Evolutionary conservation across 75 land plant genomes (phyloP).

Genomic region (Pinus albicaulis): DNA sequence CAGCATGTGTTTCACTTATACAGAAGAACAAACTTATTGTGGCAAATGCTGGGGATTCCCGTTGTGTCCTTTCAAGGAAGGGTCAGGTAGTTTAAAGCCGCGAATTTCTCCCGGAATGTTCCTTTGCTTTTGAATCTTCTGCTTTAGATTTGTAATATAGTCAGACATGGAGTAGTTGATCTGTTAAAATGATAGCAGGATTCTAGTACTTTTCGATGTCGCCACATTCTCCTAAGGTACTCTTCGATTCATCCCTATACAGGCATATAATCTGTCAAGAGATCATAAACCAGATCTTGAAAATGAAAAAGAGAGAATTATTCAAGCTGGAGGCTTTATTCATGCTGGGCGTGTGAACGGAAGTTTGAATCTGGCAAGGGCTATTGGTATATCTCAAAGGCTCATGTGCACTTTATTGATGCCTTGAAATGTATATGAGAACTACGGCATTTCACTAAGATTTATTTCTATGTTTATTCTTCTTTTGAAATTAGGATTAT

Average conservation of each 20-base stretch:
- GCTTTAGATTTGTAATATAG: not conserved
- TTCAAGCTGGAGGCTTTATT: conserved; percentile 36
- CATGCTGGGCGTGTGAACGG: conserved; percentile 41
- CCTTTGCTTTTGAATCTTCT: not conserved
- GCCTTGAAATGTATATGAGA: not conserved
- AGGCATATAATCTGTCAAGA: conserved; percentile 35
- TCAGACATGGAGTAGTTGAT: not conserved
- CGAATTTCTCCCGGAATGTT: not conserved
- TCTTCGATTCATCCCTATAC: not conserved
- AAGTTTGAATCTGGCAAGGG: conserved; percentile 42
- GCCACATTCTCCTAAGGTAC: not conserved
- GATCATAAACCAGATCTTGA: conserved; percentile 53
- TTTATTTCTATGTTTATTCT: not conserved
- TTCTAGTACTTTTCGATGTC: not conserved
- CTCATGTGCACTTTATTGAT: conserved; percentile 3
- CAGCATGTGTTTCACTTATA: conserved; percentile 44
- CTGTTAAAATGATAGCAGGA: not conserved
- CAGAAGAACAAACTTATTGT: conserved; percentile 31
- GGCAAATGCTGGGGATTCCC: conserved; percentile 51
- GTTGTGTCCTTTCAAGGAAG: conserved; percentile 41
- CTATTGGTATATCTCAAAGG: conserved; percentile 24
- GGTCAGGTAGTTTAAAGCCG: conserved; percentile 22
- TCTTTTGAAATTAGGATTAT: not conserved
- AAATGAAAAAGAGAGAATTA: conserved; percentile 31
- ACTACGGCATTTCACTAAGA: not conserved